Evolutionary conservation across 352 stramenopile species (phyloP).

Genomic region (Phytophthora rubi): DNA sequence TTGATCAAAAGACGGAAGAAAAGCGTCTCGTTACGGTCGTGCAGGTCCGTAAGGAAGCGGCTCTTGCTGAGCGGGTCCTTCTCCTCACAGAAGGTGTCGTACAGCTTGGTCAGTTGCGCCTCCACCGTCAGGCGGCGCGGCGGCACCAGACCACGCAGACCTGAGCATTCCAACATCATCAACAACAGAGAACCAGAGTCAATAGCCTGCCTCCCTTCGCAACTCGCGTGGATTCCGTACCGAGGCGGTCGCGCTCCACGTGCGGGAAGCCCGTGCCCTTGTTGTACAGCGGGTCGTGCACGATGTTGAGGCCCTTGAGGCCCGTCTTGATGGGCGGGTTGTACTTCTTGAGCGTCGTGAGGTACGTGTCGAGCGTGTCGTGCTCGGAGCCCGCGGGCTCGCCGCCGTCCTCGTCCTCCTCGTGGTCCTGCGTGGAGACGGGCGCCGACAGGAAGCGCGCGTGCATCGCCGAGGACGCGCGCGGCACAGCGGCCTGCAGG

Average conservation of each 20-base stretch:
- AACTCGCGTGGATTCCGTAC: constrained; percentile 35
- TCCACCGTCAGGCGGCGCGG: constrained; percentile 75
- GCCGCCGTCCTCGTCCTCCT: constrained; percentile 40
- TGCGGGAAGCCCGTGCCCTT: constrained; percentile 89
- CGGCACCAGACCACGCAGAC: constrained; percentile 84
- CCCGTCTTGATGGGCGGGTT: constrained; percentile 79
- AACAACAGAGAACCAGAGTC: constrained; percentile 4
- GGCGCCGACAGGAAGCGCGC: constrained; percentile 35
- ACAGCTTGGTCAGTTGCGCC: constrained; percentile 78
- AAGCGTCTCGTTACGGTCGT: constrained; percentile 96
- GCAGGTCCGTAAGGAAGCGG: constrained; percentile 93
- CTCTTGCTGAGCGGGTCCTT: constrained; percentile 92
- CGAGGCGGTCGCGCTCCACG: constrained; percentile 83
- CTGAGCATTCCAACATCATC: constrained; percentile 32
- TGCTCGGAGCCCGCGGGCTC: constrained; percentile 41
- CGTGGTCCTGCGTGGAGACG: constrained; percentile 37
- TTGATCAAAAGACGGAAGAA: constrained; percentile 94
- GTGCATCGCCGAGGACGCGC: constrained; percentile 19
- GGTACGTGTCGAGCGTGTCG: constrained; percentile 58
- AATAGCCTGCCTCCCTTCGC: background rate
- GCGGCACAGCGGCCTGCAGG: constrained; percentile 23
- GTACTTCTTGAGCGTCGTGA: constrained; percentile 79
- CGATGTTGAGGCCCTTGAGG: constrained; percentile 78
- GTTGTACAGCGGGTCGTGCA: constrained; percentile 90
- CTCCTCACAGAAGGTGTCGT: constrained; percentile 71